Base-by-base conservation (phyloP, 352 stramenopile species). In the Phytophthora colocasiae region DNA sequence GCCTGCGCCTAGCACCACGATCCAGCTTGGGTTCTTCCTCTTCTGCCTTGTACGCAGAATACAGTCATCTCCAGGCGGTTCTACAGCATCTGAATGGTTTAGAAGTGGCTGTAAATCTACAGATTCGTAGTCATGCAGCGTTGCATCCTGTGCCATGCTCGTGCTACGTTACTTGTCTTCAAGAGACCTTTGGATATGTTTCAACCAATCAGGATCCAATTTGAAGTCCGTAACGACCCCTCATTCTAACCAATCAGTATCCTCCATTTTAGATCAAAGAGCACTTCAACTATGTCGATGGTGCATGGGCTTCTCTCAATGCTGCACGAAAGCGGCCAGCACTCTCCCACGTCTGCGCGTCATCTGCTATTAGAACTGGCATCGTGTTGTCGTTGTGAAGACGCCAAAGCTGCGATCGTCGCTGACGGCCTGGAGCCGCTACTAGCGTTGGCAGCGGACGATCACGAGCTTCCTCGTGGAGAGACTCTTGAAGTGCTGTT, bases 241-340 rank as follows among this genome's bases (percentile, higher is more conserved):
- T 1, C 0, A 48, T 64, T 69, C 56, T 24, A 39, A 19, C 60
- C 60, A 68, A 68, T 68, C 24, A 19, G 26, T n/a, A 22, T 3
- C 19, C 9, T 5, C 8, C 19, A 36, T 24, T 43, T 36, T 1
- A 31, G 38, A 47, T 54, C 47, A 58, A 10, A 11, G 39, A 11
- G 3, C 52, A 61, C 66, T 73, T 73, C 66, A 73, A 73, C 50
- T 12, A 88, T 87, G 81, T 74, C 79, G 51, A 81, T 69, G 7
- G 73, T 79, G 11, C 68, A 78, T 26, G 72, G 64, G 61, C 66
- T 88, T 49, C 69, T 90, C 26, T 44, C 63, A 26, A 69, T 48
- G 44, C 59, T 90, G 38, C 72, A 85, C 53, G 77, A 83, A 43
- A 54, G 14, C 32, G 32, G 14, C 39, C 57, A 68, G 40, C 62